A percentile compares a stretch with the other conserved stretches of the same genome.
phyloP scores from a whole-genome alignment of 2,329 filamentous ascomycete genomes.

The Bipolaris victoriae region DNA sequence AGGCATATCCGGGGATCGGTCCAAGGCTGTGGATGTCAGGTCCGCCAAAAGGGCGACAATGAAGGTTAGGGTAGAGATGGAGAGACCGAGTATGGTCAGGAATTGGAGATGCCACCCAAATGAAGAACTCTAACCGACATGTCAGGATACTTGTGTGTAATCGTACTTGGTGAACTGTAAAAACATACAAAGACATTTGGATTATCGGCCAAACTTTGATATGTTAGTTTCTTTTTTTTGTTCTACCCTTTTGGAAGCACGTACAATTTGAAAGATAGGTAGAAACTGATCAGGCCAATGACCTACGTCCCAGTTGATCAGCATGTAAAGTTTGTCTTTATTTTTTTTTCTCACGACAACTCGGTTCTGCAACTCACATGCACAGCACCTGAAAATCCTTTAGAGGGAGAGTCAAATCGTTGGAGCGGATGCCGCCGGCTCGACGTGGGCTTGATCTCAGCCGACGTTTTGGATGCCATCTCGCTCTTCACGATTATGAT shows the following conservation, averaged over 20 bases:
- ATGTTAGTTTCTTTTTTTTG: constrained; percentile 10
- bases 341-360: neutral
- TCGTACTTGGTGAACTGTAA: neutral
- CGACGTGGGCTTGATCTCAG: constrained; percentile 26
- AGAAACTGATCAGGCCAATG: constrained; percentile 53
- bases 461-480: constrained; percentile 9
- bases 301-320: constrained; percentile 25
- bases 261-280: constrained; percentile 53
- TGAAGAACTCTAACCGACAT: constrained; percentile 53
- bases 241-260: neutral
- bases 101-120: constrained; percentile 76
- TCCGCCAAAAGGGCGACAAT: constrained; percentile 68
- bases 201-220: constrained; percentile 36
- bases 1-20: constrained; percentile 30
- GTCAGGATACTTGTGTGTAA: neutral
- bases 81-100: constrained; percentile 74
- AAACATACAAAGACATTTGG: constrained; percentile 36
- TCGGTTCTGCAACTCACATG: constrained; percentile 53
- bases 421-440: constrained; percentile 66
- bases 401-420: constrained; percentile 68
- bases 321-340: neutral
- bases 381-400: constrained; percentile 65
- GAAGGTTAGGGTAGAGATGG: constrained; percentile 67
- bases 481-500: neutral
- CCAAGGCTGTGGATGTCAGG: constrained; percentile 43